These are phyloP conservation scores for Triadica sebifera DNA, from an alignment of 345 rosid genomes.

Conservation along the genomic window DNA sequence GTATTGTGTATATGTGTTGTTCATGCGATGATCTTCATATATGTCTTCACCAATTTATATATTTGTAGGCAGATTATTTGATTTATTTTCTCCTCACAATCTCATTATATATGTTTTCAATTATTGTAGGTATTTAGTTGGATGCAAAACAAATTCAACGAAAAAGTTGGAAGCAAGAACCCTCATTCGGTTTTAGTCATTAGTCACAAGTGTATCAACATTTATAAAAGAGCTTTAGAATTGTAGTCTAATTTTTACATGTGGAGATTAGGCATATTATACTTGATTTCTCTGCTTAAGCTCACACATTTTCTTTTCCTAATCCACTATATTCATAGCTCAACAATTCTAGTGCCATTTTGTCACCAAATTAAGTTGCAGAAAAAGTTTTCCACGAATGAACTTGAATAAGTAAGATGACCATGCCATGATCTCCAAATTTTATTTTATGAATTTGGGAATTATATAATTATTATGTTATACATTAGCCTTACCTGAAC, in stretches of 20 bases:
- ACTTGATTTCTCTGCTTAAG: no score
- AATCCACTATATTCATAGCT: no score
- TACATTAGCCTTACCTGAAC: background rate
- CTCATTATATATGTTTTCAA: background rate
- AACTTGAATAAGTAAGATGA: background rate
- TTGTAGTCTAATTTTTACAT: background rate
- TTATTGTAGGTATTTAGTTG: slow-evolving; percentile 56
- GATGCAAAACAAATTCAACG: slow-evolving; percentile 62
- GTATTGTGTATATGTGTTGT: no score
- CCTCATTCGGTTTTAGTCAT: slow-evolving; percentile 19
- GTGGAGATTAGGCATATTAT: background rate
- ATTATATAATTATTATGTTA: background rate
- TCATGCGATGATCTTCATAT: no score
- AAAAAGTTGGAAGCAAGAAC: slow-evolving; percentile 24
- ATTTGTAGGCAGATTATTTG: no score
- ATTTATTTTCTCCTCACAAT: no score
- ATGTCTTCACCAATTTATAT: no score
- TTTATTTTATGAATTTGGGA: no score
- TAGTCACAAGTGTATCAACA: background rate
- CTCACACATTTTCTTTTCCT: no score
- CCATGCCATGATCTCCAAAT: background rate
- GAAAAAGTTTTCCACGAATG: no score
- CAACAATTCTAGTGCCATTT: no score
- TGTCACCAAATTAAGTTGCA: no score
- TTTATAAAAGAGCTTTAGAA: background rate